Evolutionary conservation across 2,329 filamentous ascomycete genomes (phyloP).

Genomic region (Aschersonia sp.): DNA sequence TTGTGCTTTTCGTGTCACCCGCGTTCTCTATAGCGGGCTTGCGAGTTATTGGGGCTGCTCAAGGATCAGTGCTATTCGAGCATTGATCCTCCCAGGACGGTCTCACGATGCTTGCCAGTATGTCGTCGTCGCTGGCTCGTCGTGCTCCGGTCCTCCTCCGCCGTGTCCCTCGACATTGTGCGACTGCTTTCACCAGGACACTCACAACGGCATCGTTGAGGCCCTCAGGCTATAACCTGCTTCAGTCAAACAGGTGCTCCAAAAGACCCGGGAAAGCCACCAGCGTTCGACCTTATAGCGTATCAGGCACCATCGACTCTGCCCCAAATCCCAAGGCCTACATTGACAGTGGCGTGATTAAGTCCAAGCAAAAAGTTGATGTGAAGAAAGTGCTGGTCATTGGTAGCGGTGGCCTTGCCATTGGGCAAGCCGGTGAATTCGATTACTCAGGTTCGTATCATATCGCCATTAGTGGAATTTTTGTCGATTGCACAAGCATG

Average conservation of each 20-base stretch:
- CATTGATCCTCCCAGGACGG: slow-evolving; percentile 18
- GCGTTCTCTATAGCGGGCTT: slow-evolving; percentile 14
- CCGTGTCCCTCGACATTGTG: slow-evolving; percentile 34
- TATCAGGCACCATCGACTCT: slow-evolving; percentile 37
- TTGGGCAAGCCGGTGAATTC: slow-evolving; percentile 96
- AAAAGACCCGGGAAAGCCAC: slow-evolving; percentile 35
- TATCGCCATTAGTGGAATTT: too few species aligned
- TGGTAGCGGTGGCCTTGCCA: slow-evolving; percentile 86
- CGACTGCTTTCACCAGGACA: slow-evolving; percentile 26
- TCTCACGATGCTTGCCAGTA: slow-evolving; percentile 23
- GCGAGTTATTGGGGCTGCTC: slow-evolving; percentile 16
- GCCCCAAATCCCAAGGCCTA: slow-evolving; percentile 78
- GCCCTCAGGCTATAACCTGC: slow-evolving; percentile 17
- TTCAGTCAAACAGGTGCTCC: slow-evolving; percentile 13
- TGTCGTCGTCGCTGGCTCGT: slow-evolving; percentile 31
- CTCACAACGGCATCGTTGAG: slow-evolving; percentile 24
- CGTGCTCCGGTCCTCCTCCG: slow-evolving; percentile 44
- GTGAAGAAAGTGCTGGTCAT: slow-evolving; percentile 97
- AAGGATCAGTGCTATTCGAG: slow-evolving; percentile 19
- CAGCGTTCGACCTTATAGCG: slow-evolving; percentile 25
- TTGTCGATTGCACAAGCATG: too few species aligned
- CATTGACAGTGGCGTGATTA: slow-evolving; percentile 74
- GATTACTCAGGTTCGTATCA: slow-evolving; percentile 77
- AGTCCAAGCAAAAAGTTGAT: slow-evolving; percentile 64
- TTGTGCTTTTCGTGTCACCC: slow-evolving; percentile 1